Percentiles rank a stretch among this genome's conserved stretches.
Conservation (phyloP, 2,329 filamentous ascomycete genomes). For the Hymenoscyphus linearis region DNA sequence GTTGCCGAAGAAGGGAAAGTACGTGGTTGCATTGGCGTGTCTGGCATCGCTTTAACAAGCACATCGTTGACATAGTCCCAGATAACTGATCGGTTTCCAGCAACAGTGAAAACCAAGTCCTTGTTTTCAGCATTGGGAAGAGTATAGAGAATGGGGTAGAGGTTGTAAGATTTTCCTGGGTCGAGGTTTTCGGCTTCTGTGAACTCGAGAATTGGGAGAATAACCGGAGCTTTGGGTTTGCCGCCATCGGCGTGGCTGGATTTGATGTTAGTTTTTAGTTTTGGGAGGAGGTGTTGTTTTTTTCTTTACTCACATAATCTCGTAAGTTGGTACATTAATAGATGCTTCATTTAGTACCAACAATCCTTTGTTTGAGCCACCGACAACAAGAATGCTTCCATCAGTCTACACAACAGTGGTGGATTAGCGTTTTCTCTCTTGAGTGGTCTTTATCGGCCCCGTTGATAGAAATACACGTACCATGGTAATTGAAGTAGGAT, state of each 20-base stretch:
- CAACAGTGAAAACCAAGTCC: neutral
- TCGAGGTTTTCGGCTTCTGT: neutral
- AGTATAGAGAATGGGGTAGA: neutral
- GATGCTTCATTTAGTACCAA: constrained; percentile 2
- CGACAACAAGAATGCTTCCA: constrained; percentile 1
- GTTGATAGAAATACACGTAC: no score
- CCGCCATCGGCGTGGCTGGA: neutral
- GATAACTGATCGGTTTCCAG: neutral
- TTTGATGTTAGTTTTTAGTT: no score
- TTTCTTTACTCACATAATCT: neutral
- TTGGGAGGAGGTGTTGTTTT: neutral
- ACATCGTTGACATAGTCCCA: neutral
- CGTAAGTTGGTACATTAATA: neutral
- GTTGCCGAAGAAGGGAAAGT: neutral
- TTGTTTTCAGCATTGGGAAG: neutral
- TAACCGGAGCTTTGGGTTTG: neutral
- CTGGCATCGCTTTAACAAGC: neutral
- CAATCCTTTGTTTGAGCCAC: neutral
- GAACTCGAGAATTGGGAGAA: constrained; percentile 1
- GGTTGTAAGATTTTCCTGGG: neutral
- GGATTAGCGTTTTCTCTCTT: no score
- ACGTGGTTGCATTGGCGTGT: neutral
- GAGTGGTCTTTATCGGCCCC: no score
- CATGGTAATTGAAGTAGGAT: neutral
- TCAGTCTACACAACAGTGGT: neutral